Base-by-base conservation (phyloP, 441 rosid species). In the Gossypium lobatum region DNA sequence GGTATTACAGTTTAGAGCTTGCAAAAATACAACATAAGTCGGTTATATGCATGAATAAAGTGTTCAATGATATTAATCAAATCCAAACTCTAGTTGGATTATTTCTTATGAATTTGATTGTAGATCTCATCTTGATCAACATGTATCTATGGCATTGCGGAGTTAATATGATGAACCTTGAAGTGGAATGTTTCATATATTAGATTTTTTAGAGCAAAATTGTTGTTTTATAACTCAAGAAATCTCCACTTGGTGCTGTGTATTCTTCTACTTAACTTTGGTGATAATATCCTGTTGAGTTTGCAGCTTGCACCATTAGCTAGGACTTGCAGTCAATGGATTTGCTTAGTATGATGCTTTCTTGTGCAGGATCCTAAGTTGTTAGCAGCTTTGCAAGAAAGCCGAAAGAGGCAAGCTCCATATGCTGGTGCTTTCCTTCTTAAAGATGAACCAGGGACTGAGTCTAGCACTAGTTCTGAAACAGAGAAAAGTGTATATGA, bases 361-460 rank as follows among this genome's bases (percentile, higher is more conserved):
- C 67, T 28, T 59, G 68, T 77, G 81, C 86, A 96, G 99, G 99
- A 96, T 85, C 93, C 96, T 67, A 91, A 95, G 79, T 34, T 95
- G 74, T 79, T 95, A 52, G 94, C 97, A 79, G 99, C 98, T 73
- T 86, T 93, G 70, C 95, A 92, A 76, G 99, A 96, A 84, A 88
- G 83, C 77, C 83, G 90, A 73, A 93, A 89, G 78, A 81, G 98
- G 76, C 98, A 91, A 78, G 93, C 99, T 65, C 98, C 99, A 4
- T 96, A 96, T 85, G 95, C 92, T 14, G 97, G 98, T 72, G 97
- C 97, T 37, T 93, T 96, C 85, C 97, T 96, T 83, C 79, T 96
- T 50, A 96, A 91, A 85, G 99, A 93, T 83, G 97, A 89, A 70
- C 84, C 89, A 0, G 92, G 85, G 57, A 59, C 85, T 76, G 98